These are phyloP conservation scores for Chrysoporthe deuterocubensis DNA, from an alignment of 2,329 filamentous ascomycete species.

Conservation along the genomic window DNA sequence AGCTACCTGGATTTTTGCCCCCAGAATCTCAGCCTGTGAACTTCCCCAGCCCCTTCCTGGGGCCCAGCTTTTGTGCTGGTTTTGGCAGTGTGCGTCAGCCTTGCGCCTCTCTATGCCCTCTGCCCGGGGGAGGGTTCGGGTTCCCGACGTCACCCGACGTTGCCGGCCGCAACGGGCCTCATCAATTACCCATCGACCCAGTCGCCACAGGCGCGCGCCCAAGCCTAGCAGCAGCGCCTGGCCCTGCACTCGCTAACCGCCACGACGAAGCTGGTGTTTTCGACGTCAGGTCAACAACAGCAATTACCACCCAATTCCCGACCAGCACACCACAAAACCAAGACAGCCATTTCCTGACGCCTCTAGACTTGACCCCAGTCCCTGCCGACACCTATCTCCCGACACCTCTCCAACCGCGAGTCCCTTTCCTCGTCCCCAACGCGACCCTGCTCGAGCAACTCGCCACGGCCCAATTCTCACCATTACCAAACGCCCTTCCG, in stretches of 20 bases:
- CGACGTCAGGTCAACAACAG: neutral
- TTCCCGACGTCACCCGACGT: conserved; percentile 20
- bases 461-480: conserved; percentile 35
- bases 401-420: no score
- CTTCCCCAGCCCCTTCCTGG: neutral
- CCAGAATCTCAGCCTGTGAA: neutral
- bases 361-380: neutral
- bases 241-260: conserved; percentile 2
- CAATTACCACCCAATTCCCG: neutral
- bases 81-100: neutral
- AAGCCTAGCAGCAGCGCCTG: neutral
- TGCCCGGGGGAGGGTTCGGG: conserved; percentile 10
- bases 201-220: neutral
- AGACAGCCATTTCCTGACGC: neutral
- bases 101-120: neutral
- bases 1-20: neutral
- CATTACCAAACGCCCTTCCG: conserved; percentile 34
- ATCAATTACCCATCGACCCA: conserved; percentile 4
- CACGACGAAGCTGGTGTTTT: neutral
- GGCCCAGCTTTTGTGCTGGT: neutral
- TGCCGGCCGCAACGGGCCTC: conserved; percentile 13
- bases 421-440: neutral
- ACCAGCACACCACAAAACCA: neutral
- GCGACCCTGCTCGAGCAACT: conserved; percentile 32
- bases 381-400: neutral